Percentiles rank a stretch among this genome's conserved stretches.
Conservation (phyloP, 306 rosid species). For the Lotus japonicus region DNA sequence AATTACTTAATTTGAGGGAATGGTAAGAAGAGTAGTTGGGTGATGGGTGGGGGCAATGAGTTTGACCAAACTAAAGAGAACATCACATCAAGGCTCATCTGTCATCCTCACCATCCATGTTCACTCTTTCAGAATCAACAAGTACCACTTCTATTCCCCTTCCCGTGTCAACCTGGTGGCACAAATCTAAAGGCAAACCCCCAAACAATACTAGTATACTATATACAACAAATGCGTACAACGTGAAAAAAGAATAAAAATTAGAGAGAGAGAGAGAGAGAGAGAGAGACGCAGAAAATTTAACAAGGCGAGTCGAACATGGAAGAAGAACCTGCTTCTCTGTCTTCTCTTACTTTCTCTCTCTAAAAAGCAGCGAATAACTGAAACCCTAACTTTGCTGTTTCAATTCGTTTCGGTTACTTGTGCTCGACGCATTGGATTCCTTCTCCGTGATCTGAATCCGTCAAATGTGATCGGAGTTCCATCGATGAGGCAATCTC, state of each 20-base stretch:
- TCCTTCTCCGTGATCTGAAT: constrained; percentile 32
- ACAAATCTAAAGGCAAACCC: constrained; percentile 12
- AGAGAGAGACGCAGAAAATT: no score
- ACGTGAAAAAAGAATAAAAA: not conserved
- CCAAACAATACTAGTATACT: not conserved
- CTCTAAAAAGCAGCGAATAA: constrained; percentile 25
- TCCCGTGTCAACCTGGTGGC: not conserved
- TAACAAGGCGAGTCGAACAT: constrained; percentile 38
- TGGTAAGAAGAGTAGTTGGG: no score
- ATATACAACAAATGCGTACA: not conserved
- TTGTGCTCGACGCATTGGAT: constrained; percentile 47
- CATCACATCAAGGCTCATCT: no score
- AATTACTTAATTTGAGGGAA: no score
- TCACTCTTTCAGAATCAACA: no score
- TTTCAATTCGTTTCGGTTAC: constrained; percentile 6
- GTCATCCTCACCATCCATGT: no score
- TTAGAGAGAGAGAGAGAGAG: no score
- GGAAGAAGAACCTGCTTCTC: constrained; percentile 34
- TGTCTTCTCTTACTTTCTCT: constrained; percentile 17
- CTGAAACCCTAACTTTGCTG: constrained; percentile 46
- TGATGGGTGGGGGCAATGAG: no score
- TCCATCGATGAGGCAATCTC: constrained; percentile 59
- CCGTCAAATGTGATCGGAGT: constrained; percentile 39
- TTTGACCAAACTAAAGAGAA: no score
- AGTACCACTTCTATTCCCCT: not conserved